Evolutionary conservation across 768 basidiomycete genomes (phyloP).

Genomic region (Artomyces pyxidatus): DNA sequence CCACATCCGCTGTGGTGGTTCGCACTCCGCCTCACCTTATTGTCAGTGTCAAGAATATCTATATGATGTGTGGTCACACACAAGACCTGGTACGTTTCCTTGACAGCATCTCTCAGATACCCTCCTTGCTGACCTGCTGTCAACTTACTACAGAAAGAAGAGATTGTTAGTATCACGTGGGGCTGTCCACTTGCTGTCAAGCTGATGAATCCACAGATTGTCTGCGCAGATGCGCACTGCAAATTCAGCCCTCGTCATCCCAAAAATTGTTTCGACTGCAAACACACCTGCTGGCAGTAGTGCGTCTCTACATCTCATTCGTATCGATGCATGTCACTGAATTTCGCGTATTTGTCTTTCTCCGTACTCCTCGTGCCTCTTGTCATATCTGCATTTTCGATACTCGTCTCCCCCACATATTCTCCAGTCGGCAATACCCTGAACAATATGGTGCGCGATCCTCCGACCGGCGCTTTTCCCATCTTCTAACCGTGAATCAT

Average conservation of each 20-base stretch:
- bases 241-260: conserved; percentile 1
- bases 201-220: background rate
- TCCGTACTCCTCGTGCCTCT: no score
- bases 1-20: background rate
- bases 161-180: conserved; percentile 1
- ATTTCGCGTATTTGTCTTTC: no score
- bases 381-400: background rate
- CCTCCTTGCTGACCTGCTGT: no score
- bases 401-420: background rate
- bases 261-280: background rate
- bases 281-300: conserved; percentile 1
- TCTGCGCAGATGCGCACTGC: background rate
- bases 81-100: background rate
- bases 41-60: conserved; percentile 3
- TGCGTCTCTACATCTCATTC: background rate
- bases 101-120: background rate
- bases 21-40: background rate
- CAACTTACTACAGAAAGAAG: background rate
- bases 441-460: conserved; percentile 1
- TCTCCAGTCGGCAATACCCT: background rate
- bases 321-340: no score
- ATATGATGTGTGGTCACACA: background rate
- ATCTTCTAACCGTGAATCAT: background rate
- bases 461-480: background rate
- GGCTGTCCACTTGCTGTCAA: no score